Conservation (phyloP, 140 eudicot genomes). For the Anethum foeniculum region DNA sequence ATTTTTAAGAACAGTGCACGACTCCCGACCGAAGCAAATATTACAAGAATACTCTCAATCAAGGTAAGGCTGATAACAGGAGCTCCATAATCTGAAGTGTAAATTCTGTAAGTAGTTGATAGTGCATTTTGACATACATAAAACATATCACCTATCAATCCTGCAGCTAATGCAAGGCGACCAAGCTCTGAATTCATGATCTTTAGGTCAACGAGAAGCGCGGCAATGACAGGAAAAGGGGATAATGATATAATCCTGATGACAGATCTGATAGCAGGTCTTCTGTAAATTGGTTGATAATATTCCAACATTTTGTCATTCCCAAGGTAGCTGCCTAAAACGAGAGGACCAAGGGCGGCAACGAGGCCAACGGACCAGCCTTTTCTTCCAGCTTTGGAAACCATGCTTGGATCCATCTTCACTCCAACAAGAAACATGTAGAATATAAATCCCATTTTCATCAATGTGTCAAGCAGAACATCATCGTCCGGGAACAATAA, state of each 20-base stretch:
- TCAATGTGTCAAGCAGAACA: not conserved
- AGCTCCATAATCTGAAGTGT: not conserved
- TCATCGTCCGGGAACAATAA: constrained; percentile 4
- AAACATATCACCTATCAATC: constrained; percentile 2
- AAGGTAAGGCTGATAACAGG: not conserved
- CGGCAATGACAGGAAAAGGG: constrained; percentile 18
- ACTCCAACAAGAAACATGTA: constrained; percentile 21
- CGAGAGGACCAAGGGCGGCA: not conserved
- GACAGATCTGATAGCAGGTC: constrained; percentile 2
- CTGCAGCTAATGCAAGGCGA: constrained; percentile 18
- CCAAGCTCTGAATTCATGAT: constrained; percentile 21
- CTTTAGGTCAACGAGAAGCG: constrained; percentile 17
- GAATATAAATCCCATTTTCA: constrained; percentile 9
- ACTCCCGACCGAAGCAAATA: not conserved
- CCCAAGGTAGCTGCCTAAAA: not conserved
- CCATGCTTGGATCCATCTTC: constrained; percentile 14
- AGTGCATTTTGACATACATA: not conserved
- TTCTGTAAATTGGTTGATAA: constrained; percentile 2
- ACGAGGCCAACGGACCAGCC: not conserved
- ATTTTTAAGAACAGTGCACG: not conserved
- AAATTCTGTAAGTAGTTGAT: not conserved
- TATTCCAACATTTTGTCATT: not conserved
- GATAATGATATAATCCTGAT: not conserved
- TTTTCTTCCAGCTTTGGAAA: constrained; percentile 2
- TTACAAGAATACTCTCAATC: not conserved